Conservation (phyloP, 176 grass and related monocot genomes). For the Carex cristatella region DNA sequence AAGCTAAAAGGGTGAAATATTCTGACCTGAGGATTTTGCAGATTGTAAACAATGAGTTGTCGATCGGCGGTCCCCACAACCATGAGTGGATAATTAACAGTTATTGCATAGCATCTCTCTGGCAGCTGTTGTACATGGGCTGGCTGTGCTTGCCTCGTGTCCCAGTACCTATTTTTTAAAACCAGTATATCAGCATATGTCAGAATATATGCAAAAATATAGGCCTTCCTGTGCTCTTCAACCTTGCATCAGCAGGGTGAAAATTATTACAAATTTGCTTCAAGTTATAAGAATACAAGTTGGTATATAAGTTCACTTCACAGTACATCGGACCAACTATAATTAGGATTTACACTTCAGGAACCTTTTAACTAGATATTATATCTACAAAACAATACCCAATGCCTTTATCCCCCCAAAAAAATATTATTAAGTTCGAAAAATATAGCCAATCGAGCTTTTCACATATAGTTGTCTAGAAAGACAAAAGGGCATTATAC, state of each 20-base stretch:
- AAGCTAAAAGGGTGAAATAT: not conserved
- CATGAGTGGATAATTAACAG: constrained; percentile 90
- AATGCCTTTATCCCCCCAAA: not conserved
- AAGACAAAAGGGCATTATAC: not conserved
- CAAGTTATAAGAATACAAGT: not conserved
- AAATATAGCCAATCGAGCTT: not conserved
- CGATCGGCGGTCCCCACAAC: constrained; percentile 91
- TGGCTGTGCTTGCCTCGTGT: constrained; percentile 75
- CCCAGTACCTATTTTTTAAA: constrained; percentile 64
- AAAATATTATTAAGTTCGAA: not conserved
- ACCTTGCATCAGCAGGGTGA: not conserved
- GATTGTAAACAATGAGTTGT: constrained; percentile 80
- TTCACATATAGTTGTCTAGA: not conserved
- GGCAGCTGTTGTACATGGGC: constrained; percentile 87
- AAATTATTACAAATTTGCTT: not conserved
- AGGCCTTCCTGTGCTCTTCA: not conserved
- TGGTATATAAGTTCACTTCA: not conserved
- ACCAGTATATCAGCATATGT: not conserved
- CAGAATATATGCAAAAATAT: not conserved
- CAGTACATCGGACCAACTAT: not conserved
- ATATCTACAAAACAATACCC: not conserved
- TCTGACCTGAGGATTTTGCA: constrained; percentile 86
- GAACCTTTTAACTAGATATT: not conserved
- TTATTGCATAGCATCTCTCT: constrained; percentile 70
- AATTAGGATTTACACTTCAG: not conserved